Conservation (phyloP, 139 green algal species). For the Bryopsis sp. region DNA sequence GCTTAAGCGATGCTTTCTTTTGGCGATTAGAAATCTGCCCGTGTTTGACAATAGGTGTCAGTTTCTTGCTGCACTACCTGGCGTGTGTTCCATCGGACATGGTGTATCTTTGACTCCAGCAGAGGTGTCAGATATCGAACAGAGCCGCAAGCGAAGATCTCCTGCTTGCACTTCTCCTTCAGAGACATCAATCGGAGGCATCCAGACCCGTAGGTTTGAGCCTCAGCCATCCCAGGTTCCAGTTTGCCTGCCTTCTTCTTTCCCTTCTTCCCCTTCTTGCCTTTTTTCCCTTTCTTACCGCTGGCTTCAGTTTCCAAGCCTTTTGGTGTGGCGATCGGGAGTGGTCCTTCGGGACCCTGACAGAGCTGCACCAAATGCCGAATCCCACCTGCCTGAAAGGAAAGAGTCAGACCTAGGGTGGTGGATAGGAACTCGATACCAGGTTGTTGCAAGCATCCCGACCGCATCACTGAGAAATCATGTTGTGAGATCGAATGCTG, state of each 20-base stretch:
- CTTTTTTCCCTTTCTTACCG: neutral
- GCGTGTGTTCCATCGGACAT: slow-evolving; percentile 12
- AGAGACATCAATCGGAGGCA: slow-evolving; percentile 2
- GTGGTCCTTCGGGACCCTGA: slow-evolving; percentile 8
- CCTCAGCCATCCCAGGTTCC: slow-evolving; percentile 3
- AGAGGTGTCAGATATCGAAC: slow-evolving; percentile 13
- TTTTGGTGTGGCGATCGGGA: neutral
- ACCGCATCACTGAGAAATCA: no score
- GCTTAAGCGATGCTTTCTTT: no score
- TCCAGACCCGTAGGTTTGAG: slow-evolving; percentile 1
- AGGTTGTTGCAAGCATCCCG: no score
- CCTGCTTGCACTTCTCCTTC: neutral
- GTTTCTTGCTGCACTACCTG: no score
- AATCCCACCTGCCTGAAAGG: no score
- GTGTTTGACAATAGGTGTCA: no score
- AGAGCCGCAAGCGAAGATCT: neutral
- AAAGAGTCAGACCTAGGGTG: no score
- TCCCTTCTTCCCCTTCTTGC: slow-evolving; percentile 5
- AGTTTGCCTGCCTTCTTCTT: slow-evolving; percentile 17
- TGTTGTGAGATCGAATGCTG: no score
- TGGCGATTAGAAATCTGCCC: no score
- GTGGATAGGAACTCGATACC: no score
- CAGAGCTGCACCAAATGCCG: neutral
- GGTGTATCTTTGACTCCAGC: slow-evolving; percentile 3
- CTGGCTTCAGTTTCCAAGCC: neutral